phyloP scores from a whole-genome alignment of 495 filamentous ascomycete genomes.

The Sordaria brevicollis region DNA sequence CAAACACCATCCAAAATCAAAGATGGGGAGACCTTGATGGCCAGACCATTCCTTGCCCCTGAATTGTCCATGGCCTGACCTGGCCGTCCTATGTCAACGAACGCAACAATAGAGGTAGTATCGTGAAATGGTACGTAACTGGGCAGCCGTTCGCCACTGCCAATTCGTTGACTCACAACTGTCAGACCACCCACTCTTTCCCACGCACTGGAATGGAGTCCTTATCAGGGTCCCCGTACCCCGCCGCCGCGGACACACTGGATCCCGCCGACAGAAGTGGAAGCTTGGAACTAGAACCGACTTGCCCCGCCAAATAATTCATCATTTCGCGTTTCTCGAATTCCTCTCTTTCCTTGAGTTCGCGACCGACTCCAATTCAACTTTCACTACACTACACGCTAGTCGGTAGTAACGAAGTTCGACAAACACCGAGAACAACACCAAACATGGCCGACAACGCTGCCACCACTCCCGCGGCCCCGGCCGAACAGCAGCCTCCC shows the following conservation, averaged over 20 bases:
- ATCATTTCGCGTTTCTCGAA: too few relatives aligned
- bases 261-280: not conserved
- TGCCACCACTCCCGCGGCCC: not conserved
- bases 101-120: too few relatives aligned
- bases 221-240: not conserved
- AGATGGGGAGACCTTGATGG: not conserved
- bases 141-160: not conserved
- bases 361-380: too few relatives aligned
- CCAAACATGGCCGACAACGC: not conserved
- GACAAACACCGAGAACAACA: too few relatives aligned
- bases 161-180: not conserved
- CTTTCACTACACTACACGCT: not conserved
- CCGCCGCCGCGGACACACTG: not conserved
- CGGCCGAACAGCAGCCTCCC: slow-evolving; percentile 5
- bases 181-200: not conserved
- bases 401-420: not conserved
- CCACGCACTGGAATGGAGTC: too few relatives aligned
- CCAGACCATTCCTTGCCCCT: not conserved
- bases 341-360: too few relatives aligned
- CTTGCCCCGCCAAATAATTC: not conserved
- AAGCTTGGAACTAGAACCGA: not conserved
- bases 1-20: not conserved
- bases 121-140: not conserved
- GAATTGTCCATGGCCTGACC: not conserved
- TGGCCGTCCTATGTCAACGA: not conserved